Conservation (phyloP, 106 monocot genomes). For the Iris macrosiphon region DNA sequence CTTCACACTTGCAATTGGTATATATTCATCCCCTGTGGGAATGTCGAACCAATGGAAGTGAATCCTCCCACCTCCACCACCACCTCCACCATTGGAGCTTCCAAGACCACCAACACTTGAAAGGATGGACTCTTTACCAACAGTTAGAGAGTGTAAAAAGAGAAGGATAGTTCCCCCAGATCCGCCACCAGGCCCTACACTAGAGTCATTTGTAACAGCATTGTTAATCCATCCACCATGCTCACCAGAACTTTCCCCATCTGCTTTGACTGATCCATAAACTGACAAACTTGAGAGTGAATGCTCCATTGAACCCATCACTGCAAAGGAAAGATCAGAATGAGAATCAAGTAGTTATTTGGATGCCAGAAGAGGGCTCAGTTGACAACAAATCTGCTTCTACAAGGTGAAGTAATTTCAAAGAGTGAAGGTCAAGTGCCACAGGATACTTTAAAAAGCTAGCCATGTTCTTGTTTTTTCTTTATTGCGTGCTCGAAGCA, state of each 20-base stretch:
- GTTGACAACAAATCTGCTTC: too few species aligned
- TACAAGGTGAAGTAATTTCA: too few species aligned
- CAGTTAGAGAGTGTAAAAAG: constrained; percentile 50
- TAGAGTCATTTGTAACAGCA: constrained; percentile 12
- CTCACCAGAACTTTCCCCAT: constrained; percentile 67
- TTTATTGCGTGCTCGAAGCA: too few species aligned
- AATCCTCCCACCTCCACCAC: constrained; percentile 91
- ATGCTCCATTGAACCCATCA: constrained; percentile 91
- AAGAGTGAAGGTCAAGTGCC: too few species aligned
- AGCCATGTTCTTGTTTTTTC: too few species aligned
- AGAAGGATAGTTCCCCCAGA: constrained; percentile 96
- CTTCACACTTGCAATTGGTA: constrained; percentile 69
- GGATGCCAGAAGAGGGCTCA: too few species aligned
- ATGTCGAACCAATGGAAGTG: constrained; percentile 95
- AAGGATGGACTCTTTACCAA: constrained; percentile 53
- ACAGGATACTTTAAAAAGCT: too few species aligned
- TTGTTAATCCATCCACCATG: background rate
- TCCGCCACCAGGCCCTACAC: constrained; percentile 77
- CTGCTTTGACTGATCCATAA: constrained; percentile 65
- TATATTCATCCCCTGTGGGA: constrained; percentile 83
- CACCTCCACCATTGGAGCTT: constrained; percentile 63
- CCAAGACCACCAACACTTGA: constrained; percentile 90
- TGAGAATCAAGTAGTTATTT: background rate
- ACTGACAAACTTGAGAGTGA: constrained; percentile 63
- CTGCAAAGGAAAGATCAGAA: constrained; percentile 33